phyloP scores from a whole-genome alignment of 768 basidiomycete species.

The Boletus sensibilis region DNA sequence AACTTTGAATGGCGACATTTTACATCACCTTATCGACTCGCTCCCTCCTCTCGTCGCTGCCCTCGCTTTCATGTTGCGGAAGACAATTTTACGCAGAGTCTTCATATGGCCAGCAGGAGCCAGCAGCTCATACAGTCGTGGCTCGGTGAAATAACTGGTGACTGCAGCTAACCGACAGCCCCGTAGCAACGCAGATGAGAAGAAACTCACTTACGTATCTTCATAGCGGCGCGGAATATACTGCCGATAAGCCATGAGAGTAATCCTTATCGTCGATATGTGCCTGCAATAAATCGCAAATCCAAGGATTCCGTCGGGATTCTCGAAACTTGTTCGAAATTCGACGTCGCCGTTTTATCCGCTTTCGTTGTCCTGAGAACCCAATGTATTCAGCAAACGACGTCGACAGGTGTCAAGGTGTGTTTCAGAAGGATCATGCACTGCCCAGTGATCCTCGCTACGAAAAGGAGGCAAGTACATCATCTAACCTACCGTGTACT shows the following conservation, averaged over 20 bases:
- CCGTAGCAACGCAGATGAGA: background rate
- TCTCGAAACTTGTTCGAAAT: constrained; percentile 1
- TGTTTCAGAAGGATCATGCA: constrained; percentile 5
- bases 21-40: constrained; percentile 10
- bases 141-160: background rate
- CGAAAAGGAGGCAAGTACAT: background rate
- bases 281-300: background rate
- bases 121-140: background rate
- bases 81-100: no score
- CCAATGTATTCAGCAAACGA: background rate
- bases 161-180: background rate
- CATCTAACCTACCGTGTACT: background rate
- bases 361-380: constrained; percentile 2
- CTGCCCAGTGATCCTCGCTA: background rate
- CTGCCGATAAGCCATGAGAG: constrained; percentile 7
- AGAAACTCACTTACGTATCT: constrained; percentile 11
- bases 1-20: background rate
- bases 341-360: background rate
- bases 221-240: background rate
- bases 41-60: no score
- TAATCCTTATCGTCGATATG: constrained; percentile 13
- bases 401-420: constrained; percentile 6
- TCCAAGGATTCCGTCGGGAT: background rate
- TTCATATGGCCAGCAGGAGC: background rate
- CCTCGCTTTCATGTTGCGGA: background rate